Evolutionary conservation across 2,329 filamentous ascomycete species (phyloP).

Genomic region (Claviceps africana): DNA sequence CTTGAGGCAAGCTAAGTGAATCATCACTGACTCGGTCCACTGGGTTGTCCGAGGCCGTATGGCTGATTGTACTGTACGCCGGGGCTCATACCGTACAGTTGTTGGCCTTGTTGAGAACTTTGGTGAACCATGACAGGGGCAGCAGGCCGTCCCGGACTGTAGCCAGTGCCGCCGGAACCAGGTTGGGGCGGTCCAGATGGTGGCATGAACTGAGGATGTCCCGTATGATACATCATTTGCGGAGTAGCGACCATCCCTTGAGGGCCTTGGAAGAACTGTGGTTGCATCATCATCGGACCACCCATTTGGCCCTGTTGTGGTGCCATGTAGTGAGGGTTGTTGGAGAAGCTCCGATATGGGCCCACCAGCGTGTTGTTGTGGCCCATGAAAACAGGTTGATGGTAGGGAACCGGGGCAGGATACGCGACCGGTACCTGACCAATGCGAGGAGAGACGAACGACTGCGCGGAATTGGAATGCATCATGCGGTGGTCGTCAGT

Average conservation of each 20-base stretch:
- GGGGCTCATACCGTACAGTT: constrained; percentile 62
- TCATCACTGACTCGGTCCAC: constrained; percentile 53
- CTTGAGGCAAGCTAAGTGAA: background rate
- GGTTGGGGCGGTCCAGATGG: constrained; percentile 40
- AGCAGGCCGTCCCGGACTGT: constrained; percentile 66
- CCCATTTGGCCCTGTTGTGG: constrained; percentile 60
- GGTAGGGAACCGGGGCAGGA: constrained; percentile 55
- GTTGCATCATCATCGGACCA: constrained; percentile 69
- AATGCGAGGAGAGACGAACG: constrained; percentile 73
- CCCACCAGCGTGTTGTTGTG: constrained; percentile 57
- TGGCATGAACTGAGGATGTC: constrained; percentile 49
- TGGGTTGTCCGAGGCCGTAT: constrained; percentile 53
- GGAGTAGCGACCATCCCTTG: constrained; percentile 55
- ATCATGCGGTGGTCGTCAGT: constrained; percentile 83
- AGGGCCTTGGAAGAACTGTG: constrained; percentile 61
- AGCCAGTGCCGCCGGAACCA: constrained; percentile 58
- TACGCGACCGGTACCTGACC: constrained; percentile 58
- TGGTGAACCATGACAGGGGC: constrained; percentile 92
- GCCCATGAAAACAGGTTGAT: constrained; percentile 58
- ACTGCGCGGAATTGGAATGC: constrained; percentile 68
- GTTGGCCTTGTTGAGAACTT: constrained; percentile 83
- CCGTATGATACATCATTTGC: constrained; percentile 73
- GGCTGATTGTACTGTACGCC: constrained; percentile 63
- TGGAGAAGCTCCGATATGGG: constrained; percentile 56
- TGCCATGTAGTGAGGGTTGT: constrained; percentile 55